Evolutionary conservation across 176 grass and related monocot genomes (phyloP), one percentile per base, ranked within the genome.

Genomic region (Eremochloa ophiuroides): DNA sequence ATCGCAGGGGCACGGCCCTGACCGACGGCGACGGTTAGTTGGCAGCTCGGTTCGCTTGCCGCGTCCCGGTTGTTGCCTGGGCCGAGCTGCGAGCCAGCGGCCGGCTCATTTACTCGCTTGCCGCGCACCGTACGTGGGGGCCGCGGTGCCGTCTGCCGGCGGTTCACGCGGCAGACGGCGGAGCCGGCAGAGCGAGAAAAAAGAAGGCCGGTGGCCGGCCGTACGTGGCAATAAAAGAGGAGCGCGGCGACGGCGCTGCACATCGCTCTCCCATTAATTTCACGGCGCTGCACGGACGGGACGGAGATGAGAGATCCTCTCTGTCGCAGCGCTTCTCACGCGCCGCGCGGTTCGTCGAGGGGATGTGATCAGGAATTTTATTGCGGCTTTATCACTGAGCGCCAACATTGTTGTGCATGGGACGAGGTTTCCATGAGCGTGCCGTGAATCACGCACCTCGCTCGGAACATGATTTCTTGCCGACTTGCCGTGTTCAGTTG

Each of bases 121-220:
- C n/a, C n/a, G n/a, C 61, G n/a, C 61, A 8, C 9, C 7, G 37
- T n/a, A n/a, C n/a, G n/a, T 11, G 63, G 34, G 82, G 63, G 8
- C 62, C 25, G 50, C 27, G 65, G 64, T 62, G 75, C 34, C 34
- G 34, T 2, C 33, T 2, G 3, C 56, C 66, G 83, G 83, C 53
- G 40, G 74, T 85, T 78, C 83, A 62, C 74, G 66, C 74, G 43
- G 74, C 75, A 78, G 82, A 16, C 35, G 60, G 28, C 7, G n/a
- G n/a, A 64, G 63, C 63, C 63, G 31, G 48, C 18, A 27, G 26
- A 18, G 10, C 48, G 34, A 35, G 1, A 35, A 35, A 26, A 35
- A 35, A 34, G 43, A 75, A 68, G 34, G 34, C 34, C 34, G 82
- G 47, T 69, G 33, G 31, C 31, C 33, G 69, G 69, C 42, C 41